These are phyloP conservation scores for Centaurea solstitialis DNA, from an alignment of 129 eudicot species.

Conservation along the genomic window DNA sequence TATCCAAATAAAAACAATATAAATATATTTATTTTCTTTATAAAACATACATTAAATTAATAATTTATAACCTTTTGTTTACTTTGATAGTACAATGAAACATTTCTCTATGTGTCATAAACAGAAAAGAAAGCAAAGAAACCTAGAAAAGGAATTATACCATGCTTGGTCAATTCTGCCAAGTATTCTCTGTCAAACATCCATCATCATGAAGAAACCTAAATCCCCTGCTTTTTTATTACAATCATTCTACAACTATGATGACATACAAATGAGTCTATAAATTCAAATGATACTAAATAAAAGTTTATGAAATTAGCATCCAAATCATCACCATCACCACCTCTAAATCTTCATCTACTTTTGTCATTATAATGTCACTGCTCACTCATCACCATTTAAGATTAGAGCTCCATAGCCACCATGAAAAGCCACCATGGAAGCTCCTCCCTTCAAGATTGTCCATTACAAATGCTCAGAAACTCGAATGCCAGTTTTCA, in stretches of 20 bases:
- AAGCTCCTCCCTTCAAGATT: slow-evolving; percentile 32
- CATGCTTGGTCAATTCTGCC: slow-evolving; percentile 40
- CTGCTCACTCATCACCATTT: slow-evolving; percentile 33
- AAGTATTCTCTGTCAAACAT: slow-evolving; percentile 39
- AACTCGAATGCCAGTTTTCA: slow-evolving; percentile 33
- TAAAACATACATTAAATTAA: neutral
- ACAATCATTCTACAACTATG: slow-evolving; percentile 3
- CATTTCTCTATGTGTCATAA: neutral
- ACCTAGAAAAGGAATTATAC: slow-evolving; percentile 36
- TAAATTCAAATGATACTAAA: slow-evolving; percentile 5
- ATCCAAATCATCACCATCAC: slow-evolving; percentile 17
- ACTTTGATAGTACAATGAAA: neutral
- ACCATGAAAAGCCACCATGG: slow-evolving; percentile 18
- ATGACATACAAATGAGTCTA: slow-evolving; percentile 7
- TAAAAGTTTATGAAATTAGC: neutral
- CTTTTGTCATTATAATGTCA: slow-evolving; percentile 35
- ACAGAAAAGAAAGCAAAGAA: slow-evolving; percentile 1
- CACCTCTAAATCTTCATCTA: neutral
- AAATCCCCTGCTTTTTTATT: slow-evolving; percentile 49
- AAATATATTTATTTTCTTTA: neutral
- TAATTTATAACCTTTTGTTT: neutral
- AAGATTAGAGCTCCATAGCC: slow-evolving; percentile 23
- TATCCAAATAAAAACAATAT: no score
- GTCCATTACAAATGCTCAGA: slow-evolving; percentile 34
- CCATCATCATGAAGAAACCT: slow-evolving; percentile 58